Conservation (phyloP, 768 basidiomycete genomes). For the Kwoniella europaea region DNA sequence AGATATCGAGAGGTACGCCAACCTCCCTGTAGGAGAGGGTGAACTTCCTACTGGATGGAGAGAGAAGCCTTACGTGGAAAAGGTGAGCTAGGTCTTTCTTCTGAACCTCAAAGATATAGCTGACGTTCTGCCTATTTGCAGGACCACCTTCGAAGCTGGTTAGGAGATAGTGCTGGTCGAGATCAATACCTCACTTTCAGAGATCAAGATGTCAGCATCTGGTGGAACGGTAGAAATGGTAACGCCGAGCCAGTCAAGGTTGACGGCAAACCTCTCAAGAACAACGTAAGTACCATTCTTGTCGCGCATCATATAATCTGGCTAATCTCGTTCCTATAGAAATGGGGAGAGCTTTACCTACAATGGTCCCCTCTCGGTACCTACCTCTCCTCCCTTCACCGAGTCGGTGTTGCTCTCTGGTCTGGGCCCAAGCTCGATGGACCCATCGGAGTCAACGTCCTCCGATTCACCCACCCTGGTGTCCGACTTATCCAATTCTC, state of each 20-base stretch:
- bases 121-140: constrained; percentile 52
- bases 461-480: constrained; percentile 91
- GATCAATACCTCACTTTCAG: constrained; percentile 96
- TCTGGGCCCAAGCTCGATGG: constrained; percentile 66
- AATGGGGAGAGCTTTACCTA: constrained; percentile 96
- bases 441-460: constrained; percentile 62
- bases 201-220: constrained; percentile 84
- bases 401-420: constrained; percentile 94
- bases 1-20: constrained; percentile 81
- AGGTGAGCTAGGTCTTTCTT: constrained; percentile 19
- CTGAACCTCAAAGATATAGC: no score
- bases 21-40: constrained; percentile 61
- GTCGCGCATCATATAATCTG: background rate
- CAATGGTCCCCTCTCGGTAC: constrained; percentile 97
- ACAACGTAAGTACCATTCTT: constrained; percentile 67
- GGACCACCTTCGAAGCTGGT: constrained; percentile 96
- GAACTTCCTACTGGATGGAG: constrained; percentile 54
- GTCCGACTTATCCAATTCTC: constrained; percentile 97
- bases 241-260: constrained; percentile 47
- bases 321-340: constrained; percentile 61
- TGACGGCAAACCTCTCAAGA: constrained; percentile 62
- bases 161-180: constrained; percentile 86
- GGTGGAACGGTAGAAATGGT: constrained; percentile 88
- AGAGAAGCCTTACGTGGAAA: constrained; percentile 52
- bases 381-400: constrained; percentile 89